A percentile compares a stretch with the other conserved stretches of the same genome.
phyloP scores from a whole-genome alignment of 352 stramenopile genomes.

The Phytopythium chamaehyphon region DNA sequence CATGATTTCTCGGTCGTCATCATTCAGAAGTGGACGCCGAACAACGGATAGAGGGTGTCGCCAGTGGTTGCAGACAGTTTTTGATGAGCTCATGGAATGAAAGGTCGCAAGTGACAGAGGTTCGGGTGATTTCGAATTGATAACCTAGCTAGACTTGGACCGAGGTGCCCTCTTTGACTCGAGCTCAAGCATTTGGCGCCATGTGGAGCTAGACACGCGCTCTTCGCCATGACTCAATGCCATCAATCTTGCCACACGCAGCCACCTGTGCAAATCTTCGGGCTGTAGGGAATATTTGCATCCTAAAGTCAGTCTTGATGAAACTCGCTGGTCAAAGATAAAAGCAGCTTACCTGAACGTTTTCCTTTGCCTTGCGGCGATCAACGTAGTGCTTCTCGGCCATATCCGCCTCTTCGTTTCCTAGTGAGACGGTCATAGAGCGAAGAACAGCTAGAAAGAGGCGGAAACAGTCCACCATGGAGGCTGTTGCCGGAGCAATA shows the following conservation, averaged over 20 bases:
- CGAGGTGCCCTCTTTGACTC: slow-evolving; percentile 39
- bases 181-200: slow-evolving; percentile 57
- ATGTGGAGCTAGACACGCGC: slow-evolving; percentile 35
- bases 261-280: slow-evolving; percentile 75
- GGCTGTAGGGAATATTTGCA: slow-evolving; percentile 37
- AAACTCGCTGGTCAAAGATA: slow-evolving; percentile 1
- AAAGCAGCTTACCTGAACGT: slow-evolving; percentile 53
- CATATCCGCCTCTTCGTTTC: slow-evolving; percentile 70
- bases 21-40: slow-evolving; percentile 90
- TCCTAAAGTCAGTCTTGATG: neutral
- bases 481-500: slow-evolving; percentile 5
- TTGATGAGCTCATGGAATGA: neutral
- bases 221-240: slow-evolving; percentile 62
- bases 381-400: slow-evolving; percentile 80
- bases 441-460: slow-evolving; percentile 60
- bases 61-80: too few relatives aligned
- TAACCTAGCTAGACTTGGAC: neutral
- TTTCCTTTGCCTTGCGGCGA: slow-evolving; percentile 58
- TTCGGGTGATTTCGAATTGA: neutral
- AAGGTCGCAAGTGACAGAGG: neutral
- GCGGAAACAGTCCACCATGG: slow-evolving; percentile 59
- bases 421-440: slow-evolving; percentile 45
- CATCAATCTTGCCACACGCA: slow-evolving; percentile 65
- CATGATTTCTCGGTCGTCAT: slow-evolving; percentile 93
- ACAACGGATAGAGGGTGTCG: slow-evolving; percentile 28